phyloP scores from a whole-genome alignment of 1,284 basidiomycete species.

The Volvariella volvacea region DNA sequence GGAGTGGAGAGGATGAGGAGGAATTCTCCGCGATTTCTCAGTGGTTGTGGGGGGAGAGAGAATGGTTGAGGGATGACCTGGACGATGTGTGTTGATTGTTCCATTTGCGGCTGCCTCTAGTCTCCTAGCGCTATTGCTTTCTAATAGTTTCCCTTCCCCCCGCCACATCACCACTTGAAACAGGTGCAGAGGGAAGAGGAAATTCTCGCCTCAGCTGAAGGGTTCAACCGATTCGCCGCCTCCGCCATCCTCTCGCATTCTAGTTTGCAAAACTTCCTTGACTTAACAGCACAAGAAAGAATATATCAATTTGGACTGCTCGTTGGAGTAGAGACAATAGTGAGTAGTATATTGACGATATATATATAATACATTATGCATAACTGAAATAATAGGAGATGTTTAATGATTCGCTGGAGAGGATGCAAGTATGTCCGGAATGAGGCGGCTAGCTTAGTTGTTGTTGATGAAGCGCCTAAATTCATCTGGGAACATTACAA shows the following conservation, averaged over 20 bases:
- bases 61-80: slow-evolving; percentile 52
- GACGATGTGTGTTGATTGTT: slow-evolving; percentile 34
- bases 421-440: no score
- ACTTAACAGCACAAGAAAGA: slow-evolving; percentile 41
- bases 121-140: slow-evolving; percentile 1
- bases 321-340: slow-evolving; percentile 48
- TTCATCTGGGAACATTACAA: no score
- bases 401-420: neutral
- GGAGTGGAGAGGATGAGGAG: neutral
- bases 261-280: slow-evolving; percentile 48
- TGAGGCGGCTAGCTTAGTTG: no score
- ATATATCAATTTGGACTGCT: slow-evolving; percentile 36
- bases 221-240: slow-evolving; percentile 65
- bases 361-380: neutral
- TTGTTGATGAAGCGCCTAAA: no score
- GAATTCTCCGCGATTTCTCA: neutral
- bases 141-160: slow-evolving; percentile 1
- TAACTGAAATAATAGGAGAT: neutral
- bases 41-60: slow-evolving; percentile 48
- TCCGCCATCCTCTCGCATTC: slow-evolving; percentile 51
- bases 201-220: slow-evolving; percentile 41
- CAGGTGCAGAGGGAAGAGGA: slow-evolving; percentile 43
- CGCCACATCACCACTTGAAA: neutral
- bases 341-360: slow-evolving; percentile 26
- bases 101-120: slow-evolving; percentile 2